Evolutionary conservation across 768 basidiomycete genomes (phyloP), one percentile per base, ranked within the genome.

Genomic region (Pleurotus tuoliensis): DNA sequence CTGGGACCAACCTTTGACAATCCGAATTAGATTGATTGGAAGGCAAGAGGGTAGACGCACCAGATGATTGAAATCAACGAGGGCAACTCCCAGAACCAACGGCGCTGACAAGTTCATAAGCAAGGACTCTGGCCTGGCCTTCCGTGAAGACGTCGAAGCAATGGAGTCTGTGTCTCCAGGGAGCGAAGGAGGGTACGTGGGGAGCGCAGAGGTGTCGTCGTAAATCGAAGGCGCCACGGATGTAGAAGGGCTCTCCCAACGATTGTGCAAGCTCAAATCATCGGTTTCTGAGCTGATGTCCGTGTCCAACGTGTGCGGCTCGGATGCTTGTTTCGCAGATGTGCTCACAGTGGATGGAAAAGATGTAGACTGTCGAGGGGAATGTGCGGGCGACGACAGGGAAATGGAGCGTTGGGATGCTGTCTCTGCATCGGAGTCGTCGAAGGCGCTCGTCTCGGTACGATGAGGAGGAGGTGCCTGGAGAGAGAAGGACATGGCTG

Each of bases 21-120:
- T 56, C 56, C 15, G 54, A 12, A 49, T 30, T 59, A 61, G 39
- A 27, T 45, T 30, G 56, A 59, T 60, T 53, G 45, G 63, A 46
- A 58, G 24, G 34, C 20, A 34, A 39, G 13, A 41, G 1, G 41
- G 48, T n/a, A 30, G 45, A 70, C 81, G 64, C 67, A 94, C 94
- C 66, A 94, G 71, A 72, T 97, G 94, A 68, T 97, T 94, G 68
- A 97, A 97, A 67, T 97, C 94, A 34, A 97, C 87, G n/a, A 97
- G 74, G 2, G 92, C 93, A 53, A 96, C 86, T 3, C 94, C 94
- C 4, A 95, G 76, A 13, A 96, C 78, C 18, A 94, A 73, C 5
- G 84, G 84, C n/a, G 72, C 71, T 0, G 80, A 76, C 13, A 85
- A 76, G 27, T 81, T 78, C n/a, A 90, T 69, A 7, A 94, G 64